Conservation (phyloP, 495 filamentous ascomycete species). For the Hypomontagnella submonticulosa region DNA sequence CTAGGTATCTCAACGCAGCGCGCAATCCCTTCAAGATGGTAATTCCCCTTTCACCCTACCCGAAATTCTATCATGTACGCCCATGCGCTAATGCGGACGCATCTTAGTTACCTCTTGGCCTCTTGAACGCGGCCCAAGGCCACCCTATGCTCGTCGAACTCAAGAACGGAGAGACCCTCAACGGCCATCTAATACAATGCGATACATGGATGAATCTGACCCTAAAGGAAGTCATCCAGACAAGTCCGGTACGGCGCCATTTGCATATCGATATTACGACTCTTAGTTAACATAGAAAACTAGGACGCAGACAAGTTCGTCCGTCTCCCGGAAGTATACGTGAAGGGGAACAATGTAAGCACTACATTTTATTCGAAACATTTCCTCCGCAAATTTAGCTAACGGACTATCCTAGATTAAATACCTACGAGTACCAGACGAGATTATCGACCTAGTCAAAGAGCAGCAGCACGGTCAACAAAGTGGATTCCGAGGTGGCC, state of each 20-base stretch:
- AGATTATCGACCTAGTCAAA: conserved; percentile 92
- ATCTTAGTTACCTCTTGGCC: conserved; percentile 84
- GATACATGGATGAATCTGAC: conserved; percentile 99
- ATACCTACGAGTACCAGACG: conserved; percentile 94
- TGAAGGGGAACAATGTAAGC: conserved; percentile 93
- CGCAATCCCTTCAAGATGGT: conserved; percentile 33
- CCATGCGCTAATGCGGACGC: conserved; percentile 27
- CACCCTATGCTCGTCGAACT: conserved; percentile 99
- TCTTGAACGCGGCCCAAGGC: conserved; percentile 94
- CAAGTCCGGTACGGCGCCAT: conserved; percentile 70
- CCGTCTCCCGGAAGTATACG: conserved; percentile 90
- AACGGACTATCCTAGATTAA: conserved; percentile 76
- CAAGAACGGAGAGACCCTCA: conserved; percentile 97
- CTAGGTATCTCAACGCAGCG: not conserved
- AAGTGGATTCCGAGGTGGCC: conserved; percentile 68
- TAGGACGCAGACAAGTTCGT: conserved; percentile 93
- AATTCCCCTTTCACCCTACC: not conserved
- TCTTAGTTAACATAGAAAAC: conserved; percentile 22
- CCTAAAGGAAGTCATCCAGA: conserved; percentile 97
- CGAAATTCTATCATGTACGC: not conserved
- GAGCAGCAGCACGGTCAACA: conserved; percentile 82
- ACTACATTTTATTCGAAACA: no score
- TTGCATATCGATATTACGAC: not conserved
- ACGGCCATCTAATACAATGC: conserved; percentile 93
- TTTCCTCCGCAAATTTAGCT: no score